Evolutionary conservation across 208 protist species (phyloP), one percentile per base, ranked within the genome.

Genomic region (Endotrypanum monterogeii): DNA sequence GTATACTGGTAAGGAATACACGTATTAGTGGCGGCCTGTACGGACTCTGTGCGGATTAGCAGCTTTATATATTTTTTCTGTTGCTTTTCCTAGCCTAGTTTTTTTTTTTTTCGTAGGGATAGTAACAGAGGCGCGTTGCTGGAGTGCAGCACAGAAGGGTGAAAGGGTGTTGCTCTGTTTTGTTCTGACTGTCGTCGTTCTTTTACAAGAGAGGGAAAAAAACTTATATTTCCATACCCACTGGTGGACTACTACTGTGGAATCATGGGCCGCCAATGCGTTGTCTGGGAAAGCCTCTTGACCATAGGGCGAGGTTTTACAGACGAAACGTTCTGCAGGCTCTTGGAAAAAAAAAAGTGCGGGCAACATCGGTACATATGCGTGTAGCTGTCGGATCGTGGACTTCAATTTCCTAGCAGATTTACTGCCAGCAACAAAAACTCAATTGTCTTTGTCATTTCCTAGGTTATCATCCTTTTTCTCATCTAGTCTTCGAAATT

Each of bases 1-100:
- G 37, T 95, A 95, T 84, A 84, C 82, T 73, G 92, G 92, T 74
- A 94, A 94, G 81, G 89, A 94, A 76, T 96, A 92, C 79, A 93
- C 88, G 18, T 94, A 94, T 80, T 96, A 92, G 76, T 32, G 9
- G 11, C n/a, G 37, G 30, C 35, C 18, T 63, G 74, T 37, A 79
- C 79, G 71, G 18, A 7, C 41, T 28, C 14, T 28, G 7, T 41
- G 41, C 23, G 18, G 20, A 4, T 41, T 23, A 28, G 18, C 58
- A 18, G 28, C 25, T 60, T n/a, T n/a, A 14, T 60, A 60, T 83
- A 68, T 67, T 80, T 52, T 79, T 55, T 61, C 73, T 67, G 54
- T 69, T 2, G 30, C 54, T 57, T 73, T 73, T 23, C 5, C 6
- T 41, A 0, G 12, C 25, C 16, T 25, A 46, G 41, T 6, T 11